A percentile compares a stretch with the other conserved stretches of the same genome.
Conservation (phyloP, 768 basidiomycete genomes). For the Amanita brunnescens region DNA sequence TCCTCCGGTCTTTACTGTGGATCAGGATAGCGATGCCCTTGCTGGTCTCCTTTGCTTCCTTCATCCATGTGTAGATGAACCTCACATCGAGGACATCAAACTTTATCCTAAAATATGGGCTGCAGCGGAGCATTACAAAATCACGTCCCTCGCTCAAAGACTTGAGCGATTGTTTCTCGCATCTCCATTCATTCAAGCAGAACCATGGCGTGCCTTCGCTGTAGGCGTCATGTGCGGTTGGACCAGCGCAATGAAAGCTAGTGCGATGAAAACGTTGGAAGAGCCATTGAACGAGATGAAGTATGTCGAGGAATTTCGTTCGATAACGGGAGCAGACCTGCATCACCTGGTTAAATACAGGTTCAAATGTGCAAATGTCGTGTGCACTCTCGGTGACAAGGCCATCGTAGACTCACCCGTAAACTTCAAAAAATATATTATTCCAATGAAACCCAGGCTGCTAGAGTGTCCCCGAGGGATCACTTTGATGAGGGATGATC, state of each 20-base stretch:
- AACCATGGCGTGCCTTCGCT: slow-evolving; percentile 1
- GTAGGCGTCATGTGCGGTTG: not conserved
- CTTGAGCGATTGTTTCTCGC: not conserved
- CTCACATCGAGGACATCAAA: not conserved
- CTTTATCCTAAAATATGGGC: not conserved
- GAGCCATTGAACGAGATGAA: not conserved
- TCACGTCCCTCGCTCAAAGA: not conserved
- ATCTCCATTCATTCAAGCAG: not conserved
- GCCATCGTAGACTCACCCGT: not conserved
- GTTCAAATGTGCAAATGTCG: not conserved
- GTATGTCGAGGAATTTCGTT: not conserved
- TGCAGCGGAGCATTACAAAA: slow-evolving; percentile 2
- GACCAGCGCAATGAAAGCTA: not conserved
- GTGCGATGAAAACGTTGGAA: not conserved
- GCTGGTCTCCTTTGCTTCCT: slow-evolving; percentile 7
- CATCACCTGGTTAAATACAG: not conserved
- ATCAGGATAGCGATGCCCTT: slow-evolving; percentile 9
- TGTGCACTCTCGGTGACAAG: not conserved
- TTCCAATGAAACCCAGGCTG: not conserved
- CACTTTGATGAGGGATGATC: not conserved
- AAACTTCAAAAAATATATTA: not conserved
- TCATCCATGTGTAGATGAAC: slow-evolving; percentile 1
- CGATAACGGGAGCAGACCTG: not conserved
- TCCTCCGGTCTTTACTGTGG: slow-evolving; percentile 2
- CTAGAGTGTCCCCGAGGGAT: not conserved